Evolutionary conservation across 441 rosid genomes (phyloP).

Genomic region (Viola pubescens): DNA sequence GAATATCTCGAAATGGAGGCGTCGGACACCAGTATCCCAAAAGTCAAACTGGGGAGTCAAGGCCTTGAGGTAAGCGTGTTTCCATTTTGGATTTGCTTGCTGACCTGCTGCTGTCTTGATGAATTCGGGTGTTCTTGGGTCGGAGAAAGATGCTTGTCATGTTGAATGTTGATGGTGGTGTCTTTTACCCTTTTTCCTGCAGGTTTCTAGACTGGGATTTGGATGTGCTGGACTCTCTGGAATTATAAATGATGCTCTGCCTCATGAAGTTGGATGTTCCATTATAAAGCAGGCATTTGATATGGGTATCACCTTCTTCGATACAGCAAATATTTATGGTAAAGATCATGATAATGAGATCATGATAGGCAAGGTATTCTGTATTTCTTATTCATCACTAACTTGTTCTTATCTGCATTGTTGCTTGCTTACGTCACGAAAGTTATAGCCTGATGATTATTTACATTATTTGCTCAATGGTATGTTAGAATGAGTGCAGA

Average conservation of each 20-base stretch:
- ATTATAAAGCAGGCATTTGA: constrained; percentile 28
- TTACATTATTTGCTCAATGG: no score
- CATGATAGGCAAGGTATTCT: constrained; percentile 36
- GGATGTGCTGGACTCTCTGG: constrained; percentile 48
- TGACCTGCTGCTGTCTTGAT: neutral
- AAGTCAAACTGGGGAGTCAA: constrained; percentile 34
- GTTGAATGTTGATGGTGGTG: neutral
- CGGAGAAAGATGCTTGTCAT: neutral
- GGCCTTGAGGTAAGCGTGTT: constrained; percentile 32
- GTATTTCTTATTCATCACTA: no score
- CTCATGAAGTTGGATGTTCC: constrained; percentile 41
- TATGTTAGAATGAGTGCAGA: no score
- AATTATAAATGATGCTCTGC: constrained; percentile 31
- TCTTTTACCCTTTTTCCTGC: neutral
- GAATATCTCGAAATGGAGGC: constrained; percentile 19
- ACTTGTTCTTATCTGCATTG: no score
- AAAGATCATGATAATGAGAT: constrained; percentile 33
- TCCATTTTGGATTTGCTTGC: no score
- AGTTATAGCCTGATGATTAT: no score
- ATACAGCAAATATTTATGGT: constrained; percentile 41
- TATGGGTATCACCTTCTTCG: constrained; percentile 40
- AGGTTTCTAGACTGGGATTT: constrained; percentile 44
- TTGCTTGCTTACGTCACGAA: no score
- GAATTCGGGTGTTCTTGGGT: neutral
- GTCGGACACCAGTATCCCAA: constrained; percentile 20